Evolutionary conservation across 2,329 filamentous ascomycete genomes (phyloP).

Genomic region (Phialemonium atrogriseum): DNA sequence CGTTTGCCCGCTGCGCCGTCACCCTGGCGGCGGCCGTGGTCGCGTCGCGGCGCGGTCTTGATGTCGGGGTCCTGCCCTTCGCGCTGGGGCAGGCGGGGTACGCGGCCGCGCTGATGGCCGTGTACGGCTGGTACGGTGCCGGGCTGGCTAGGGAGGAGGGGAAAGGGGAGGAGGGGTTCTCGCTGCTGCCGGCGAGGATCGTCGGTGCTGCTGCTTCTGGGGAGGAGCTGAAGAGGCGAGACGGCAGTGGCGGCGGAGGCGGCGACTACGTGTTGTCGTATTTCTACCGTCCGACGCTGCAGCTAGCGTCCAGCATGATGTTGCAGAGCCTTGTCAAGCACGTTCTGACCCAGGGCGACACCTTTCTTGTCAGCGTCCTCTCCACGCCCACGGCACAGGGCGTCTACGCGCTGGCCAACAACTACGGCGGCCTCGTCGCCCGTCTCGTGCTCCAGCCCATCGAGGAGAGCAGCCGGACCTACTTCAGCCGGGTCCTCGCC

Average conservation of each 20-base stretch:
- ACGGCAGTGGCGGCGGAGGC: conserved; percentile 6
- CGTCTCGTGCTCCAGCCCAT: conserved; percentile 89
- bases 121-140: conserved; percentile 60
- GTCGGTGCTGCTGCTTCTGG: conserved; percentile 4
- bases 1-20: conserved; percentile 64
- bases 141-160: conserved; percentile 44
- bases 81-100: conserved; percentile 80
- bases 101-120: conserved; percentile 55
- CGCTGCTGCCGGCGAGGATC: conserved; percentile 48
- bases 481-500: conserved; percentile 74
- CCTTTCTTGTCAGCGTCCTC: conserved; percentile 73
- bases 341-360: conserved; percentile 88
- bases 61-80: conserved; percentile 77
- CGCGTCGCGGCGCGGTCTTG: conserved; percentile 40
- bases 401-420: conserved; percentile 85
- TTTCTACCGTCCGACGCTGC: conserved; percentile 64
- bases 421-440: conserved; percentile 85
- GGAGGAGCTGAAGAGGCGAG: background rate
- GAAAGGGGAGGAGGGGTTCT: conserved; percentile 57
- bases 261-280: conserved; percentile 43
- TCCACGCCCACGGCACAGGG: conserved; percentile 76
- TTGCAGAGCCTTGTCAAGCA: conserved; percentile 88
- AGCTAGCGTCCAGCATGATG: conserved; percentile 73
- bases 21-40: conserved; percentile 66
- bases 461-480: conserved; percentile 84